Evolutionary conservation across 441 rosid species (phyloP).

Genomic region (Viola pubescens): DNA sequence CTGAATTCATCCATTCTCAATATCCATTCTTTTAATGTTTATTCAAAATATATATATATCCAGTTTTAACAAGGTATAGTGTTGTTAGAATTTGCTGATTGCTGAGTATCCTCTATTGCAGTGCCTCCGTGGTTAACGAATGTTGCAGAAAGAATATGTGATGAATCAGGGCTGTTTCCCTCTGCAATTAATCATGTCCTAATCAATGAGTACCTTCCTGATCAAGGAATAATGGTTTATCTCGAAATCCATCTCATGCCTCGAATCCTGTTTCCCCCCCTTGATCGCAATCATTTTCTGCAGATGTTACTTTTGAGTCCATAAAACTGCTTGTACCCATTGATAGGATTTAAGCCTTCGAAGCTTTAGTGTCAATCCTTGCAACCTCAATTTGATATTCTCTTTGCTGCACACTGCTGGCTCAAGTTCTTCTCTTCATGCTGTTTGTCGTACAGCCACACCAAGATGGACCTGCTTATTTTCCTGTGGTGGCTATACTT

Average conservation of each 20-base stretch:
- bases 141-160: conserved; percentile 49
- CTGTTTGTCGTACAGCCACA: conserved; percentile 54
- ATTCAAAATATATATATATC: too few relatives aligned
- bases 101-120: conserved; percentile 24
- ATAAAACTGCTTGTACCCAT: background rate
- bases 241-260: background rate
- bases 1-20: too few relatives aligned
- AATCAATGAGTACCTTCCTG: conserved; percentile 81
- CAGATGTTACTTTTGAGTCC: background rate
- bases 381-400: background rate
- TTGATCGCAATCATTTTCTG: background rate
- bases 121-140: conserved; percentile 79
- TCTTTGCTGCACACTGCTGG: background rate
- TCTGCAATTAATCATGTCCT: conserved; percentile 82
- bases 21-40: too few relatives aligned
- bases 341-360: background rate
- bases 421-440: conserved; percentile 9
- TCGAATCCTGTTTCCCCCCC: background rate
- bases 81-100: too few relatives aligned
- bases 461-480: conserved; percentile 93
- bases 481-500: conserved; percentile 76
- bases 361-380: background rate
- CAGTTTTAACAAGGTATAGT: too few relatives aligned
- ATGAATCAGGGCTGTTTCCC: conserved; percentile 63
- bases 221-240: conserved; percentile 86